These are phyloP conservation scores for Myxozyma neotropica DNA, from an alignment of 805 yeast genomes.

Conservation along the genomic window DNA sequence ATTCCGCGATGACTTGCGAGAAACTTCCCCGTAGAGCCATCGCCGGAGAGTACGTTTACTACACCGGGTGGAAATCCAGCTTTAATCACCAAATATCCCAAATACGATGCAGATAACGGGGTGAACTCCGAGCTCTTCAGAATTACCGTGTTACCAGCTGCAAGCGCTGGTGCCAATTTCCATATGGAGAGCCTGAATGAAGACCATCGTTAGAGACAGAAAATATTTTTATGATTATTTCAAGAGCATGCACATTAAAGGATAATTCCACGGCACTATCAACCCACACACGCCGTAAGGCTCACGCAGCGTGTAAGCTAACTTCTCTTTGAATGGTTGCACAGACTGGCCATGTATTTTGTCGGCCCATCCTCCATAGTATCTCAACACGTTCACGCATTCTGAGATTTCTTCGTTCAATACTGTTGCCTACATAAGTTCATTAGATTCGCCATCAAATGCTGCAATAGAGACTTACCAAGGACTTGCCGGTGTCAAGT, in stretches of 20 bases:
- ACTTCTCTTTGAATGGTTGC: conserved; percentile 59
- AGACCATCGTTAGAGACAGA: neutral
- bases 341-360: conserved; percentile 61
- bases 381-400: conserved; percentile 58
- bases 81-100: conserved; percentile 58
- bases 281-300: conserved; percentile 69
- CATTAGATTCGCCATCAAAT: neutral
- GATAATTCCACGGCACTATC: conserved; percentile 75
- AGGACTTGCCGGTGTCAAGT: conserved; percentile 23
- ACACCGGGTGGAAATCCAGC: conserved; percentile 82
- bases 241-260: conserved; percentile 43
- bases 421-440: conserved; percentile 3
- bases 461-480: conserved; percentile 6
- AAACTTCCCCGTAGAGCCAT: conserved; percentile 72
- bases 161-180: conserved; percentile 82
- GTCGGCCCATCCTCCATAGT: conserved; percentile 70
- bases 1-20: conserved; percentile 65
- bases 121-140: conserved; percentile 77
- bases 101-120: conserved; percentile 66
- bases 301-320: conserved; percentile 71
- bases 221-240: neutral
- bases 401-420: conserved; percentile 55
- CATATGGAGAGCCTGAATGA: conserved; percentile 46
- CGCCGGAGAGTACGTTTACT: conserved; percentile 69
- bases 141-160: conserved; percentile 74